Percentiles rank a stretch among this genome's conserved stretches.
Evolutionary conservation across 2,329 filamentous ascomycete species (phyloP).

Genomic region (Bipolaris bicolor): DNA sequence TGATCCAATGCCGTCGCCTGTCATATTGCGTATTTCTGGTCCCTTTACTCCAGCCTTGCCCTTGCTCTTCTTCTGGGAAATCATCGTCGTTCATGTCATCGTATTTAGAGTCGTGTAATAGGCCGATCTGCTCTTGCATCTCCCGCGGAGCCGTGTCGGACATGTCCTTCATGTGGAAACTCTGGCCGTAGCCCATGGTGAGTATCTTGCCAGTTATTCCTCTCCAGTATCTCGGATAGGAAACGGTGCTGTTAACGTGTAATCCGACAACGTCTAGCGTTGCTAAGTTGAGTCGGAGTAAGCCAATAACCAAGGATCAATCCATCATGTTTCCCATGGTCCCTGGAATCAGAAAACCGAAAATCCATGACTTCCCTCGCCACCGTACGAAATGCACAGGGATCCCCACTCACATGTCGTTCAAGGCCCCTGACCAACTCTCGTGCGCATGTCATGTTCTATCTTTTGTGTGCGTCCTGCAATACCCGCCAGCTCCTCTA

Average conservation of each 20-base stretch:
- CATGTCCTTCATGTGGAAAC: constrained; percentile 14
- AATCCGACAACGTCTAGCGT: background rate
- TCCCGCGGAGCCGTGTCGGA: background rate
- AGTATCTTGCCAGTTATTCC: background rate
- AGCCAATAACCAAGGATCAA: background rate
- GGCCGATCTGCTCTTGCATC: constrained; percentile 29
- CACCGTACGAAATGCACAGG: background rate
- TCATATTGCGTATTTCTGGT: constrained; percentile 1
- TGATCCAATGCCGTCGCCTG: constrained; percentile 18
- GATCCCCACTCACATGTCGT: background rate
- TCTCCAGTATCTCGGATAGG: background rate
- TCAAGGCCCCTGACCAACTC: background rate
- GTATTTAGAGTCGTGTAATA: constrained; percentile 20
- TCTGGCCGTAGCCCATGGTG: constrained; percentile 9
- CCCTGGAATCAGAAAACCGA: background rate
- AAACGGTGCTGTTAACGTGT: background rate
- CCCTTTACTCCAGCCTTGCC: constrained; percentile 17
- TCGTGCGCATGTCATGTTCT: constrained; percentile 3
- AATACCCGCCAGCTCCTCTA: constrained; percentile 1
- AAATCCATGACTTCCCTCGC: background rate
- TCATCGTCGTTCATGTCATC: constrained; percentile 9
- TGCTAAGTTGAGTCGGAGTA: background rate
- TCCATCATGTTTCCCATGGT: background rate
- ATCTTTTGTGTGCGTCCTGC: constrained; percentile 4
- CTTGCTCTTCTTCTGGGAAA: constrained; percentile 14